Percentiles rank a stretch among this genome's conserved stretches.
These are phyloP conservation scores for Colletotrichum paranaense DNA, from an alignment of 2,329 filamentous ascomycete species.

Conservation along the genomic window DNA sequence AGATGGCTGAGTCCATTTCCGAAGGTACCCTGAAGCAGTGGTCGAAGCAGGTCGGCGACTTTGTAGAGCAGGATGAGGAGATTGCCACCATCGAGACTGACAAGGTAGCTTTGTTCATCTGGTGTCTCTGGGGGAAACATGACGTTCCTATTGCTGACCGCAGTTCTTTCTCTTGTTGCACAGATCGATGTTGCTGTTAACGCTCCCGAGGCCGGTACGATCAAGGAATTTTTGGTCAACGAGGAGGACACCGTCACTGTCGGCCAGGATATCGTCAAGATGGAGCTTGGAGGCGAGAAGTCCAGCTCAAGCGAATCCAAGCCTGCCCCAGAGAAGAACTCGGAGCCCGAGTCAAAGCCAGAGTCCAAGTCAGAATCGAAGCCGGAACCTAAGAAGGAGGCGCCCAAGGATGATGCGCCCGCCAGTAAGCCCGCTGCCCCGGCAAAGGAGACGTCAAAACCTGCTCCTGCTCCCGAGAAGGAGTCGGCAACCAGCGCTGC, in stretches of 20 bases:
- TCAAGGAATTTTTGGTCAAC: conserved; percentile 90
- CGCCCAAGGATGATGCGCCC: conserved; percentile 49
- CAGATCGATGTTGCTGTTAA: conserved; percentile 98
- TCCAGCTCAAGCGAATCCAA: conserved; percentile 44
- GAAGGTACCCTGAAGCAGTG: conserved; percentile 98
- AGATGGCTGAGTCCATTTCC: conserved; percentile 99
- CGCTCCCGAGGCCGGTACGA: conserved; percentile 87
- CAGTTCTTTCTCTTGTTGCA: neutral
- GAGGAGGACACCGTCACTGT: conserved; percentile 97
- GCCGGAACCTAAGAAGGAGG: conserved; percentile 53
- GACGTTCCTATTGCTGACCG: neutral
- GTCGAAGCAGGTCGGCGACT: conserved; percentile 91
- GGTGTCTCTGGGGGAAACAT: neutral
- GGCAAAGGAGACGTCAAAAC: conserved; percentile 38
- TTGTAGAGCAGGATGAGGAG: conserved; percentile 95
- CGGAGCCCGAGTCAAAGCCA: conserved; percentile 31
- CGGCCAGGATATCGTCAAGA: conserved; percentile 87
- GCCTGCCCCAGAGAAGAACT: conserved; percentile 25
- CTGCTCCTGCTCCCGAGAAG: conserved; percentile 37
- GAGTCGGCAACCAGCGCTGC: conserved; percentile 42
- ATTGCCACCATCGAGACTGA: conserved; percentile 99
- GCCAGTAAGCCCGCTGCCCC: conserved; percentile 35
- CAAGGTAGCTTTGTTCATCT: conserved; percentile 72
- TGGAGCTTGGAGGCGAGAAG: conserved; percentile 74
- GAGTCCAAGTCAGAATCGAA: conserved; percentile 50